Base-by-base conservation (phyloP, 495 filamentous ascomycete species). In the Hyaloscypha bicolor region DNA sequence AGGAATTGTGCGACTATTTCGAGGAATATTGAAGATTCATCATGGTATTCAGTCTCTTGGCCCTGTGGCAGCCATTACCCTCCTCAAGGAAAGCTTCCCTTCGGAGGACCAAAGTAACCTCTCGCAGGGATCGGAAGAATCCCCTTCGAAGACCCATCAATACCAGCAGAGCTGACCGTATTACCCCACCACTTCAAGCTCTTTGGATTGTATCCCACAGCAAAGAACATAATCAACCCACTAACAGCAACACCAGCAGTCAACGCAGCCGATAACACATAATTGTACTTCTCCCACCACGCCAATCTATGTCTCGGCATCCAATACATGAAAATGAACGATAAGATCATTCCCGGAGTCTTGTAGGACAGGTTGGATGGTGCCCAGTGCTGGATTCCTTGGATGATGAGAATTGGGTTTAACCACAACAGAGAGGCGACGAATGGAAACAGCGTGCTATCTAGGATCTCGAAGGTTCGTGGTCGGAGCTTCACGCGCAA, bases 251-350 rank as follows among this genome's bases (percentile, higher is more conserved):
- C 79, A 14, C 90, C 90, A 57, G 85, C 84, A 71, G 92, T 89
- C 65, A 93, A 79, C 1, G 86, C 90, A 0, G 90, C 89, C 19
- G 89, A 90, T 0, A 88, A 82, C 66, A 91, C 80, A 75, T 92
- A 93, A 79, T 93, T 93, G 76, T 91, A 92, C 67, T 88, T 86
- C 79, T 65, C 83, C 89, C 89, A 91, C 89, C 89, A 91, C 1
- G 79, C 81, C 45, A 87, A 83, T 62, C 83, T 76, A 4, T 82
- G 76, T 32, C 82, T 83, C 62, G 82, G 81, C 58, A 91, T 73
- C 30, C 82, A 69, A 60, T 85, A 82, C 72, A 91, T 87, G 79
- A 91, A 91, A 6, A 88, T 73, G 85, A 88, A 91, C 0, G 82
- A 84, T 12, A 89, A 80, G 71, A 89, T 91, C 70, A 86, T 90